Base-by-base conservation (phyloP, 371 early-diverging fungal species). In the Conidiobolus incongruus region DNA sequence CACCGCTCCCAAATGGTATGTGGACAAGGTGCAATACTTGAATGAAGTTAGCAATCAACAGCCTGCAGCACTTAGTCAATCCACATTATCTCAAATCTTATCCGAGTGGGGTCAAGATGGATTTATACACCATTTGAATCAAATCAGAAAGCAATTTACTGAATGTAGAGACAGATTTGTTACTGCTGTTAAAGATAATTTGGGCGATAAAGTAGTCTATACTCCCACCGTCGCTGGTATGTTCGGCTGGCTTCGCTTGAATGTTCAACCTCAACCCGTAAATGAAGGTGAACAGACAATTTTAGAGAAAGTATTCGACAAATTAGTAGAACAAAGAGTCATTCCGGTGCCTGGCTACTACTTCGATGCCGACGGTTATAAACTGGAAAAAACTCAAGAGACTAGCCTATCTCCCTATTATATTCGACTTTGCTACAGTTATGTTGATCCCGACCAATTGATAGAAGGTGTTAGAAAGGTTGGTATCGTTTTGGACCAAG, bases 221-320 rank as follows among this genome's bases (percentile, higher is more conserved):
- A 58, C 52, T 10, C 63, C 62, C 1, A 84, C 88, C 16, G 52
- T 60, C 39, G 78, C 78, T 10, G 77, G 74, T 34, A 87, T 87
- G 85, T 87, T 87, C 59, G 59, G 81, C 7, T 87, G 88, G 88
- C 50, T 85, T 24, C 64, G 69, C 17, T 51, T 35, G 15, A 5
- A n/a, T n/a, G n/a, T n/a, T n/a, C n/a, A n/a, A n/a, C 43, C 43
- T 33, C 16, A 19, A 17, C 33, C 7, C 2, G 34, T 20, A 11
- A 33, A 30, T 43, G 5, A 17, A 7, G 33, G 6, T 33, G 12
- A 15, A 5, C 4, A 43, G 10, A 5, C 26, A 19, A 23, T 21
- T 23, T 19, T 38, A 21, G 39, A 38, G n/a, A n/a, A 16, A 4
- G 2, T 43, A 4, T 43, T 43, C 15, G 23, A 43, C 20, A 21